Conservation (phyloP, 208 protist species). For the Leishmania tropica region DNA sequence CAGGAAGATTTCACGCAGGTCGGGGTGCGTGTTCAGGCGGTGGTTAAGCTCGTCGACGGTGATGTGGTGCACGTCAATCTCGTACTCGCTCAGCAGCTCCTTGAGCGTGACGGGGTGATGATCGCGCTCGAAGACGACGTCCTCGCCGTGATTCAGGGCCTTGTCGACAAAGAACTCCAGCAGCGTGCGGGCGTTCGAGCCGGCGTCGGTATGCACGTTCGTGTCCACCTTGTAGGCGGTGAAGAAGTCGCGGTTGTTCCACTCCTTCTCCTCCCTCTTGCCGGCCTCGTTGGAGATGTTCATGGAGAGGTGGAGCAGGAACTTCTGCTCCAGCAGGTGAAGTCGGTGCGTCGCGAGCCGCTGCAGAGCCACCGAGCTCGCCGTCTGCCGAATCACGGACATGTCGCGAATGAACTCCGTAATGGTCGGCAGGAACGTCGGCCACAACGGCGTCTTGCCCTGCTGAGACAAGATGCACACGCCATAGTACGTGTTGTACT, state of each 20-base stretch:
- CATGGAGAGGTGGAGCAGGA: slow-evolving; percentile 92
- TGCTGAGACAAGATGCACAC: slow-evolving; percentile 78
- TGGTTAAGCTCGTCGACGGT: slow-evolving; percentile 90
- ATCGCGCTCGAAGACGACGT: slow-evolving; percentile 88
- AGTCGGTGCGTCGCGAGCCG: slow-evolving; percentile 89
- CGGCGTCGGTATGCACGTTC: slow-evolving; percentile 89
- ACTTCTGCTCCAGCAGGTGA: slow-evolving; percentile 92
- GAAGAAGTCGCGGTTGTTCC: slow-evolving; percentile 92
- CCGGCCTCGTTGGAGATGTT: slow-evolving; percentile 91
- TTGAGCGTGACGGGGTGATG: slow-evolving; percentile 82
- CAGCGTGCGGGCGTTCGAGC: slow-evolving; percentile 85
- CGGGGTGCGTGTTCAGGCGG: slow-evolving; percentile 64
- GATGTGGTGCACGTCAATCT: slow-evolving; percentile 79
- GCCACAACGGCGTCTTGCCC: slow-evolving; percentile 78
- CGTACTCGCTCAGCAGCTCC: slow-evolving; percentile 72
- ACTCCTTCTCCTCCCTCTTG: slow-evolving; percentile 79
- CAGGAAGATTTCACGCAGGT: slow-evolving; percentile 79
- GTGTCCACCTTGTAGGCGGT: slow-evolving; percentile 92
- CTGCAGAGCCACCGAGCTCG: slow-evolving; percentile 63
- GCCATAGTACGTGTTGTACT: slow-evolving; percentile 92
- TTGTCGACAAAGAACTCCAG: slow-evolving; percentile 93
- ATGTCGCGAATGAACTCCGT: slow-evolving; percentile 89
- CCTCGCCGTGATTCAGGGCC: slow-evolving; percentile 83
- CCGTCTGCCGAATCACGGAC: slow-evolving; percentile 58
- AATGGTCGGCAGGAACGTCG: slow-evolving; percentile 70